phyloP scores from a whole-genome alignment of 164 flowering plant genomes.

The Paratinospora sagittata region DNA sequence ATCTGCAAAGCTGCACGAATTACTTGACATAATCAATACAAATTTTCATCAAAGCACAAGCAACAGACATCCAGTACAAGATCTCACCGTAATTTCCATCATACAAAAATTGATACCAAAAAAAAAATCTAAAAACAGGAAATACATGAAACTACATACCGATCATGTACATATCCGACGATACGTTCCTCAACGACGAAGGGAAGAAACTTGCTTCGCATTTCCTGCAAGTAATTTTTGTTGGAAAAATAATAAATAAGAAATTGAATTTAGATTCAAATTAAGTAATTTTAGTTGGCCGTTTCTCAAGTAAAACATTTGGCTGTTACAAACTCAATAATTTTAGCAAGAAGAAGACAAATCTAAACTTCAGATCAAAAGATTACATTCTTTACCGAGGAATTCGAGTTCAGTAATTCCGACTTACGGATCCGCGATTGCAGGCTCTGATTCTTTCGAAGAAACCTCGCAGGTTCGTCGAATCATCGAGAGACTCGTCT shows the following conservation, averaged over 20 bases:
- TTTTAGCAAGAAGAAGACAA: background rate
- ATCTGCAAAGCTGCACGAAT: conserved; percentile 49
- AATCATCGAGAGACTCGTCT: conserved; percentile 18
- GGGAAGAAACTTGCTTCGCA: conserved; percentile 46
- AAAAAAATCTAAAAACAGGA: background rate
- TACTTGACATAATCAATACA: background rate
- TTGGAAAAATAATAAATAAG: too few species aligned
- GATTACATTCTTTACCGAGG: background rate
- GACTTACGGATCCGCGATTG: conserved; percentile 45
- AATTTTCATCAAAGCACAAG: background rate
- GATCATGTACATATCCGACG: conserved; percentile 52
- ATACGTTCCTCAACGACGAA: conserved; percentile 45
- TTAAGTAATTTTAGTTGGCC: too few species aligned
- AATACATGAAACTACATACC: conserved; percentile 25
- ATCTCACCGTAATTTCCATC: background rate
- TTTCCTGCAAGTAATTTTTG: conserved; percentile 36
- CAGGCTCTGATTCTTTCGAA: conserved; percentile 37
- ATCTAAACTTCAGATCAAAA: too few species aligned
- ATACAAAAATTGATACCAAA: background rate
- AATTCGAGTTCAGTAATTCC: background rate
- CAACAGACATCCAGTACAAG: background rate
- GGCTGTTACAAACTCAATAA: background rate
- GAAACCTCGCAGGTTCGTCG: conserved; percentile 35
- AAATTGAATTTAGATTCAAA: too few species aligned
- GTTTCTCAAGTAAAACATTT: too few species aligned